Base-by-base conservation (phyloP, 2,329 filamentous ascomycete genomes). In the Aureobasidium sp. region DNA sequence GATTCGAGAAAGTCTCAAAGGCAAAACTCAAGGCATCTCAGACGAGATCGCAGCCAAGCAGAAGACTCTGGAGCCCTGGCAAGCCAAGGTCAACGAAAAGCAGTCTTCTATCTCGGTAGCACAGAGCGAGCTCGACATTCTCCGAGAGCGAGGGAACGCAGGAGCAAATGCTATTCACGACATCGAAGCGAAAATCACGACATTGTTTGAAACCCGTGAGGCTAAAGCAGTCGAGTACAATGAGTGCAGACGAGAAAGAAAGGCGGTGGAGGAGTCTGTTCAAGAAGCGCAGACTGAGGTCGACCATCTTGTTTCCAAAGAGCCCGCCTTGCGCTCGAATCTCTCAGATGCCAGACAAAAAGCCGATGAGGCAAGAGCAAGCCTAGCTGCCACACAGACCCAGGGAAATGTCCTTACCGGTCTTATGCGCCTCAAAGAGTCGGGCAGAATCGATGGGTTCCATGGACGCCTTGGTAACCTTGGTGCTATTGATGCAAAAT, bases 401-500 rank as follows among this genome's bases (percentile, higher is more conserved):
- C 90, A 96, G 66, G 91, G 94, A 66, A 71, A 71, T 60, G 94
- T 99, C 4, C 81, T 97, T 61, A 88, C 89, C 39, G 93, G 92
- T 0, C 78, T 99, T 34, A 96, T 97, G 88, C 87, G 94, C 53
- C 85, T 99, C 76, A 94, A 91, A 70, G 94, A 97, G 70, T 97
- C 94, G 27, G 94, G 94, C 13, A 89, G 94, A 72, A 96, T 99
- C 65, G 91, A 97, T 69, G 94, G 95, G 2, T 99, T 99, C 76
- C 91, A 99, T 70, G 94, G 94, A 30, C 87, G 94, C 36, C 85
- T 99, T 3, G 95, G 94, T 9, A 97, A 97, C 68, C 83, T 99
- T 1, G 94, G 94, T 47, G 87, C 90, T 0, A 99, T 99, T 67
- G 92, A 99, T 69, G 82, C 90, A 71, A 90, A 90, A 75, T 99